These are phyloP conservation scores for Haplographium delicatum DNA, from an alignment of 495 filamentous ascomycete species.

Conservation along the genomic window DNA sequence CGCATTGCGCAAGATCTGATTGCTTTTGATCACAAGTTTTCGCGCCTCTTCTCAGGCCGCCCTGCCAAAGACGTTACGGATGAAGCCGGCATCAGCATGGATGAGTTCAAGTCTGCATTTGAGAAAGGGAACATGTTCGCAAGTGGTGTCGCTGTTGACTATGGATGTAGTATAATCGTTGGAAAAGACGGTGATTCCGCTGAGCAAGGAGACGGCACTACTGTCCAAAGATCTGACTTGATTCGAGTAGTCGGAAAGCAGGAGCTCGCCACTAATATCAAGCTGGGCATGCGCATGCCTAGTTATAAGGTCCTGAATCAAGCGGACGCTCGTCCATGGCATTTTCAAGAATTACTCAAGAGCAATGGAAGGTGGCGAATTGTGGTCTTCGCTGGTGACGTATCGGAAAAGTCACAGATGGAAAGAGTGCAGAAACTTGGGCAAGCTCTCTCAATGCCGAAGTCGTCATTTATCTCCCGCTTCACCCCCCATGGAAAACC, in stretches of 20 bases:
- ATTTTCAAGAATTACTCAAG: conserved; percentile 39
- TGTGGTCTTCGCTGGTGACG: conserved; percentile 60
- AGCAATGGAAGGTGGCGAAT: conserved; percentile 60
- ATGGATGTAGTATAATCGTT: conserved; percentile 48
- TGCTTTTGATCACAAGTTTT: conserved; percentile 61
- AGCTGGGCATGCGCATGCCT: conserved; percentile 51
- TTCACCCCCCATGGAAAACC: conserved; percentile 38
- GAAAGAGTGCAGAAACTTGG: conserved; percentile 42
- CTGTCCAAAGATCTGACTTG: conserved; percentile 38
- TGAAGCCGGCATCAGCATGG: conserved; percentile 34
- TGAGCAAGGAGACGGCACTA: conserved; percentile 41
- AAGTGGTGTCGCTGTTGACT: conserved; percentile 30
- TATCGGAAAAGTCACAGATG: conserved; percentile 38
- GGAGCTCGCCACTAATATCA: conserved; percentile 40
- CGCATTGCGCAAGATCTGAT: conserved; percentile 69
- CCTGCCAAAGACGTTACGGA: conserved; percentile 35
- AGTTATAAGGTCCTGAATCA: conserved; percentile 56
- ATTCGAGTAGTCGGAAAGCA: conserved; percentile 14
- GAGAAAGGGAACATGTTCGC: conserved; percentile 29
- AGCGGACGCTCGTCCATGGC: conserved; percentile 53
- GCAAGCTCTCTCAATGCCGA: conserved; percentile 29
- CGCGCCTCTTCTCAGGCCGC: conserved; percentile 38
- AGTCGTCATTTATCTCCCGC: conserved; percentile 34
- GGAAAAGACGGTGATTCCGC: conserved; percentile 20
- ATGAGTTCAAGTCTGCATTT: conserved; percentile 39